A percentile compares a stretch with the other conserved stretches of the same genome.
phyloP scores from a whole-genome alignment of 2,329 filamentous ascomycete genomes.

The Fusarium circinatum region DNA sequence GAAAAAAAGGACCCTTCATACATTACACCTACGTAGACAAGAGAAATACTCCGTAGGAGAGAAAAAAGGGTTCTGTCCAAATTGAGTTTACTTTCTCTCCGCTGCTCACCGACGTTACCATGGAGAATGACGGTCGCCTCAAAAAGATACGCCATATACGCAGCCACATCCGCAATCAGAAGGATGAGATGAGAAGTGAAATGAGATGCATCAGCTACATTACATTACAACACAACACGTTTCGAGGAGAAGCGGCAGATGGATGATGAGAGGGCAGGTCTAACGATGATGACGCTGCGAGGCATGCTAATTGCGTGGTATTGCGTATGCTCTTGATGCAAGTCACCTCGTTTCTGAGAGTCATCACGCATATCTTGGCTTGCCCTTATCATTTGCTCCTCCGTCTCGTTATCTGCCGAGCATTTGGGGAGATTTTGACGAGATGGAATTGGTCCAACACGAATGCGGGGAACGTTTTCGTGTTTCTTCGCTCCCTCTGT shows the following conservation, averaged over 20 bases:
- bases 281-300: conserved; percentile 27
- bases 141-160: conserved; percentile 18
- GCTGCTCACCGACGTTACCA: conserved; percentile 32
- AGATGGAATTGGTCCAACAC: conserved; percentile 22
- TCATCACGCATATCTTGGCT: background rate
- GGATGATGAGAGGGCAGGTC: background rate
- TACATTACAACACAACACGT: background rate
- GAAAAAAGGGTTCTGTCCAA: background rate
- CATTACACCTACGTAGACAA: conserved; percentile 4
- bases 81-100: background rate
- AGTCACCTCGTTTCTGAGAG: conserved; percentile 13
- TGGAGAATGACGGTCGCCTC: background rate
- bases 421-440: conserved; percentile 14
- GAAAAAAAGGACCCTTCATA: conserved; percentile 29
- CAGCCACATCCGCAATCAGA: conserved; percentile 27
- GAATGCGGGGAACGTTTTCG: conserved; percentile 25
- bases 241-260: background rate
- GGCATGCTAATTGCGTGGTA: conserved; percentile 18
- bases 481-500: background rate
- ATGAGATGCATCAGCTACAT: background rate
- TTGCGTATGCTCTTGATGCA: conserved; percentile 21
- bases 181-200: background rate
- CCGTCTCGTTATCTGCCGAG: conserved; percentile 13
- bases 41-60: background rate
- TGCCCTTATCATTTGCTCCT: background rate